Base-by-base conservation (phyloP, 352 stramenopile species). In the Phytopythium chamaehyphon region DNA sequence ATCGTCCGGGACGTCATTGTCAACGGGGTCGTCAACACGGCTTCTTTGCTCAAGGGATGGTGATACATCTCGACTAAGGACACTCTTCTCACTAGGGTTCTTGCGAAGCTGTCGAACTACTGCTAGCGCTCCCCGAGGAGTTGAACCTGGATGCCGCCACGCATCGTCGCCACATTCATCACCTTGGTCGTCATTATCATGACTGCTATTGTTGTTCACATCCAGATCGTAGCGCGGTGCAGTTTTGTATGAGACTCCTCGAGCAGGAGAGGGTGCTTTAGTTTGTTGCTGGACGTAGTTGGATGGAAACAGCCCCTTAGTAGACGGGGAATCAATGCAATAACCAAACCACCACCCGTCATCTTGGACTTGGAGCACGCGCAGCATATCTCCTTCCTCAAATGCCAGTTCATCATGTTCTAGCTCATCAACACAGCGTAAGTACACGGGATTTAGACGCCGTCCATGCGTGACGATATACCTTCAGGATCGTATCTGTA, bases 401-500 rank as follows among this genome's bases (percentile, higher is more conserved):
- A 88, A 78, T 3, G 51, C 52, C 15, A 88, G 57, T 48, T 88
- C 77, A 35, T 88, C 77, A n/a, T 38, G 38, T 40, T 85, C 77
- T 88, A 39, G 59, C n/a, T 36, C 23, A 46, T 36, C 4, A 22
- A 40, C 2, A 45, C 6, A 31, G 8, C 26, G 16, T 31, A 26
- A 21, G 3, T 23, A n/a, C n/a, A n/a, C n/a, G n/a, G n/a, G n/a
- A n/a, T n/a, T n/a, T n/a, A n/a, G n/a, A n/a, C n/a, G n/a, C n/a
- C n/a, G n/a, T n/a, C n/a, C n/a, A n/a, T n/a, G n/a, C n/a, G 24
- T 40, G 22, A 54, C 40, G 36, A n/a, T 16, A 21, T 6, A 83
- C 76, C 67, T 66, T 88, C 77, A 15, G 72, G 72, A n/a, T 82
- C 64, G 56, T 85, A 82, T 67, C 77, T 74, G 40, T 74, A 88